These are phyloP conservation scores for Phytophthora cryptogea DNA, from an alignment of 352 stramenopile species.

Conservation along the genomic window DNA sequence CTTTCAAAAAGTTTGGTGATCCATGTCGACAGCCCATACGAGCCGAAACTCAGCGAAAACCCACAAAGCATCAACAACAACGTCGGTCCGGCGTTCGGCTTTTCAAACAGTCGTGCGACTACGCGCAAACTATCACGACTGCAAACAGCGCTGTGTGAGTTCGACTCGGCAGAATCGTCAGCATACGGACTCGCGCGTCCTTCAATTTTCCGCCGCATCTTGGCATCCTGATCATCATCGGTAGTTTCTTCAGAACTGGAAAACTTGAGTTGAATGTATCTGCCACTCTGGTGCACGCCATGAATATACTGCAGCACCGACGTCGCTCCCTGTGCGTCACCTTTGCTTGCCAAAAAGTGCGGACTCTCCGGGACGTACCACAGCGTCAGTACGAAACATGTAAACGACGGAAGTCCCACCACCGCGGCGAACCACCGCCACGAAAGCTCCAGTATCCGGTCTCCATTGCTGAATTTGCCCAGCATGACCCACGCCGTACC, in stretches of 20 bases:
- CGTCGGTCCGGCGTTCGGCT: constrained; percentile 45
- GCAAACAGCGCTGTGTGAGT: constrained; percentile 41
- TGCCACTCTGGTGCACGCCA: constrained; percentile 42
- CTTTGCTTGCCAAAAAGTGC: constrained; percentile 73
- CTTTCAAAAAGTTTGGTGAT: constrained; percentile 93
- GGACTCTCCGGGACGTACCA: constrained; percentile 85
- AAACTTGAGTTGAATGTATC: constrained; percentile 74
- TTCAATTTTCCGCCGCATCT: constrained; percentile 26
- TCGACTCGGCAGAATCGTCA: constrained; percentile 1
- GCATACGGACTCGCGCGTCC: background rate
- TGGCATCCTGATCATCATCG: constrained; percentile 15
- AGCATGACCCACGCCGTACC: constrained; percentile 87
- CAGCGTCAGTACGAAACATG: constrained; percentile 65
- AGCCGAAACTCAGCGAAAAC: constrained; percentile 87
- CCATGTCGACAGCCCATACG: constrained; percentile 93
- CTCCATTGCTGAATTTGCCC: constrained; percentile 57
- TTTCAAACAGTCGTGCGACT: constrained; percentile 56
- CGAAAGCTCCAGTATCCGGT: constrained; percentile 70
- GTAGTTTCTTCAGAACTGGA: constrained; percentile 53
- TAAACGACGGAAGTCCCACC: constrained; percentile 72
- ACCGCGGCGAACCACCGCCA: constrained; percentile 86
- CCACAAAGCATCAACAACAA: constrained; percentile 72
- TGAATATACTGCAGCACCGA: constrained; percentile 74
- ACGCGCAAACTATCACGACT: constrained; percentile 59
- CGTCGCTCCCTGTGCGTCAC: constrained; percentile 54